Base-by-base conservation (phyloP, 768 basidiomycete genomes). In the Holtermannia corniformis region DNA sequence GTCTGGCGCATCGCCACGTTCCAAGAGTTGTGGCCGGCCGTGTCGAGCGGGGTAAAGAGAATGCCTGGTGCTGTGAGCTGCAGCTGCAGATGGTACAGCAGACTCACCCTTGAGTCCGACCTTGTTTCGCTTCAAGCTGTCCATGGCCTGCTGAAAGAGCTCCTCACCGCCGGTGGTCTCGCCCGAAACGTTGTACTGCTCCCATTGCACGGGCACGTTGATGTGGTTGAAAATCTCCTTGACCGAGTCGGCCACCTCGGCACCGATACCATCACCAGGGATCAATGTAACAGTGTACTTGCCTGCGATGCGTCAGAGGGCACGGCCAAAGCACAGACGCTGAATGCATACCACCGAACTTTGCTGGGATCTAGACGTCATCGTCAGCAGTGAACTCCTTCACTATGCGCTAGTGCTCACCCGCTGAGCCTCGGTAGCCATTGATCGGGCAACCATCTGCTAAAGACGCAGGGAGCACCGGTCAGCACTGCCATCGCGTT, bases 1-100 rank as follows among this genome's bases (percentile, higher is more conserved):
- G 93, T 59, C 72, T 97, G 93, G 61, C 95, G 86, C 91, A 99
- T 97, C 58, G 95, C 95, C 54, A 99, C 95, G 72, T 99, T 99
- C 95, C 95, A 99, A 55, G 95, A 97, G 60, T 93, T 90, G 75
- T 99, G 95, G 2, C 90, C 92, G 19, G 83, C 83, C 74, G 87
- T 86, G 49, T 93, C 96, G 63, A 93, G 89, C 60, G 92, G 93
- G 42, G 95, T 99, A 78, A 92, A 96, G 60, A 99, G 85, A 66
- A 97, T 99, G 63, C 95, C 93, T 97, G 54, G 10, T 24, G 4
- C 23, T 32, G 0, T 14, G n/a, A 14, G 16, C 44, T 19, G 26
- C 16, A 19, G 22, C 40, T 26, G 40, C 41, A 46, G 40, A 26
- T 46, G 56, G 26, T 27, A 25, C 27, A n/a, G 27, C 24, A 32